Evolutionary conservation across 345 rosid species (phyloP).

Genomic region (Arabis alpina): DNA sequence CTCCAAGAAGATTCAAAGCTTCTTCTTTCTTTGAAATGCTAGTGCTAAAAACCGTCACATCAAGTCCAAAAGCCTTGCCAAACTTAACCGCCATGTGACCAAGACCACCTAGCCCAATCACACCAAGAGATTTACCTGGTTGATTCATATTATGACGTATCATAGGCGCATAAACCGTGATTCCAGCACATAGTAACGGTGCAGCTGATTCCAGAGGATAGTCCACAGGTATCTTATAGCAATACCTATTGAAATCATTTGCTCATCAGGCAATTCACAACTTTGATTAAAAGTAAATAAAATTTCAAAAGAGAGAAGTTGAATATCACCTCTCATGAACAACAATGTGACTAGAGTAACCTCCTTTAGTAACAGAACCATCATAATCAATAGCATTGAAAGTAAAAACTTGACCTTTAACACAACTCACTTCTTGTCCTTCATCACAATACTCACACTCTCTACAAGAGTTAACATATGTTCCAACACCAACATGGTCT

Average conservation of each 20-base stretch:
- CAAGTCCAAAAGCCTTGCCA: constrained; percentile 89
- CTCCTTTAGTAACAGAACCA: constrained; percentile 83
- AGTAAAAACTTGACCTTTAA: constrained; percentile 58
- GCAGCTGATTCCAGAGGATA: constrained; percentile 80
- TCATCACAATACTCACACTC: constrained; percentile 73
- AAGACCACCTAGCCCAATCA: constrained; percentile 91
- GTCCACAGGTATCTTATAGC: constrained; percentile 67
- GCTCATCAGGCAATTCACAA: neutral
- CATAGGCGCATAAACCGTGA: constrained; percentile 89
- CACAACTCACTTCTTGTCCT: constrained; percentile 59
- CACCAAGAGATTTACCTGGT: constrained; percentile 79
- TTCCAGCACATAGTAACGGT: constrained; percentile 90
- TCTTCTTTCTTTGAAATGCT: constrained; percentile 80
- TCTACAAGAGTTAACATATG: constrained; percentile 83
- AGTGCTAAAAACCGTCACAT: constrained; percentile 83
- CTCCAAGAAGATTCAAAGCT: constrained; percentile 70
- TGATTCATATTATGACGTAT: constrained; percentile 78
- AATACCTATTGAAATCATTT: constrained; percentile 58
- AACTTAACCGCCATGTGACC: constrained; percentile 98
- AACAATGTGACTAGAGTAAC: constrained; percentile 76
- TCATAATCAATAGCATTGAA: constrained; percentile 74
- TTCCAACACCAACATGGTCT: constrained; percentile 91
- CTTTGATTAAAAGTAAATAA: neutral
- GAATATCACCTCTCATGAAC: constrained; percentile 69
- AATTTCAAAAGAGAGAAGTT: neutral